Base-by-base conservation (phyloP, 139 green algal species). In the Closterium sp. region DNA sequence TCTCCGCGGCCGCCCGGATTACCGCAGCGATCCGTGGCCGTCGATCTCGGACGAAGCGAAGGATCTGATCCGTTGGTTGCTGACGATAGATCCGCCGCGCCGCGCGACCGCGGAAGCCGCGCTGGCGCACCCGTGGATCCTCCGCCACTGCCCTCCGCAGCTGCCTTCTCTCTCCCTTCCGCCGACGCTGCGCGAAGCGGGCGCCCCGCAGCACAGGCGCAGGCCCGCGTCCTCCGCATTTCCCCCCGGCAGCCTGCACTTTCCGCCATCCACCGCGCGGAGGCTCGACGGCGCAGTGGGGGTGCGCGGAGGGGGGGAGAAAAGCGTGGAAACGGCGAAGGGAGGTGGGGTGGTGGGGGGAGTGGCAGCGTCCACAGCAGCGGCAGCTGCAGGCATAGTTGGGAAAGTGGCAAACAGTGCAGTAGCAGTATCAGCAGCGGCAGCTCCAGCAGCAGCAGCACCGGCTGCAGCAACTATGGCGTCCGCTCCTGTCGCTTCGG, bases 41-140 rank as follows among this genome's bases (percentile, higher is more conserved):
- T 94, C 92, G 27, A 97, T 98, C 91, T 97, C 95, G 42, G 94
- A 96, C 10, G 92, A 89, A 4, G 94, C 95, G 79, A 96, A 96
- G 92, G 92, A 96, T 28, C 29, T 95, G 17, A 42, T 97, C 91
- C 90, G 92, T 87, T 91, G 95, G 30, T 95, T 97, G 93, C 94
- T 97, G 88, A 27, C 96, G 87, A 94, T 96, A 89, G 96, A 99
- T 92, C 97, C 97, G 1, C 96, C 95, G 92, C 96, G 97, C 84
- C 96, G 98, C 2, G 94, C 97, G 21, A 98, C 96, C 2, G 97
- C 97, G 13, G 87, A 32, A 31, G 28, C n/a, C 28, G 85, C 85
- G 85, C 85, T 87, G 27, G 28, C n/a, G 28, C 85, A 87, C 85
- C 85, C 85, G 27, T 87, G 85, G 85, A 87, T 87, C n/a, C 28